Base-by-base conservation (phyloP, 2,329 filamentous ascomycete genomes). In the Aureobasidium sp. region DNA sequence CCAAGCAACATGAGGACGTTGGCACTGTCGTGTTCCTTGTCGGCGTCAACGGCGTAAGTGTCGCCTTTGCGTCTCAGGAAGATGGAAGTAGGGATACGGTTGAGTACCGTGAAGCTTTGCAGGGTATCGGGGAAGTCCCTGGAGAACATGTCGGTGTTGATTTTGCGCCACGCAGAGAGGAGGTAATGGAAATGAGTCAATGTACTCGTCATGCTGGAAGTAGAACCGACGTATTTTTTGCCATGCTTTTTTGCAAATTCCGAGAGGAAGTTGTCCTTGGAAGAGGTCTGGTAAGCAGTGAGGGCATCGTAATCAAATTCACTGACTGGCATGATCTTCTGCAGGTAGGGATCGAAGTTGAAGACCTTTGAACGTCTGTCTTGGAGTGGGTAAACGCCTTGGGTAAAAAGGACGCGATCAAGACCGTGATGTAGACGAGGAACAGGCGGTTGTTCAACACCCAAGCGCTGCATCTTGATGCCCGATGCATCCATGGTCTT, bases 331-430 rank as follows among this genome's bases (percentile, higher is more conserved):
- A 97, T 97, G 68, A 99, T 95, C 58, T 85, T 86, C 64, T 91
- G 85, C 22, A 99, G 81, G 70, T 97, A 97, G 0, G 95, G 94
- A 71, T 99, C 93, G 69, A 99, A 99, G 72, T 99, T 99, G 81
- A 86, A 99, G 7, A 97, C 91, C 19, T 86, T 83, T 42, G 93
- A 91, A 62, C 90, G 84, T 27, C 88, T 86, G 72, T 99, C 94
- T 74, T 96, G 92, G 57, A 99, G 82, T 56, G 90, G 87, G 72
- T 97, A 96, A 40, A 97, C 90, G 24, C 94, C 92, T 1, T 88
- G 88, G 69, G 97, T 99, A 81, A 99, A 99, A 2, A 99, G 78
- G n/a, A 95, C 93, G 62, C 91, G 83, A 64, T 96, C 90, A 35
- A 97, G 79, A 7, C 89, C 88, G 71, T 94, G 88, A 1, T 84